Evolutionary conservation across 306 rosid species (phyloP).

Genomic region (Malus orientalis): DNA sequence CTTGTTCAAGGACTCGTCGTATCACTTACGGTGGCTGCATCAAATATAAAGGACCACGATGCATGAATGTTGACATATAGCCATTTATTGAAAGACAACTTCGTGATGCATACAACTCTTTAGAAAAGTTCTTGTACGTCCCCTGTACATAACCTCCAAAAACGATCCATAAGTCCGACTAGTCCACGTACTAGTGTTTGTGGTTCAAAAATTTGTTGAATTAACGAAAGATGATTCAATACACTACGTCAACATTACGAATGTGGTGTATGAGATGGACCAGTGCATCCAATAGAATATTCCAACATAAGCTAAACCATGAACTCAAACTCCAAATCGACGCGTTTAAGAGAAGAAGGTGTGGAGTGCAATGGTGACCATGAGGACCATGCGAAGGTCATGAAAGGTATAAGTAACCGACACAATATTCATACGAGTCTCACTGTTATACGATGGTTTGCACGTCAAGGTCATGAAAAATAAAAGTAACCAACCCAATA

Average conservation of each 20-base stretch:
- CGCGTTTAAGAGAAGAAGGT: background rate
- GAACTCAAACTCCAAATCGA: background rate
- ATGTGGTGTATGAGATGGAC: background rate
- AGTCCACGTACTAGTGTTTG: background rate
- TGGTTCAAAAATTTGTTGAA: background rate
- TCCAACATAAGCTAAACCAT: no score
- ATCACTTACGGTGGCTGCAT: background rate
- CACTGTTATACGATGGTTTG: background rate
- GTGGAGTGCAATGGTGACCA: background rate
- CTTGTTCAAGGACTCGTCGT: background rate
- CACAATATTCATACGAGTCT: background rate
- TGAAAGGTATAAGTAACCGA: no score
- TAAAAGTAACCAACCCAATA: no score
- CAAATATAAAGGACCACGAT: background rate
- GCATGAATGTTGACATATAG: background rate
- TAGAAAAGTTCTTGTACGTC: background rate
- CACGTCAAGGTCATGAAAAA: no score
- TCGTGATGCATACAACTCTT: background rate
- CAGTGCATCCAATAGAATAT: background rate
- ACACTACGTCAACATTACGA: background rate
- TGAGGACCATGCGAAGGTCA: background rate
- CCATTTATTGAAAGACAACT: background rate
- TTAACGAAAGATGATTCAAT: background rate
- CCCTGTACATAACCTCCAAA: background rate
- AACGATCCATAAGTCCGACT: background rate